Evolutionary conservation across 2,329 filamentous ascomycete species (phyloP), one percentile per base, ranked within the genome.

Genomic region (Ceratocystis destructans): DNA sequence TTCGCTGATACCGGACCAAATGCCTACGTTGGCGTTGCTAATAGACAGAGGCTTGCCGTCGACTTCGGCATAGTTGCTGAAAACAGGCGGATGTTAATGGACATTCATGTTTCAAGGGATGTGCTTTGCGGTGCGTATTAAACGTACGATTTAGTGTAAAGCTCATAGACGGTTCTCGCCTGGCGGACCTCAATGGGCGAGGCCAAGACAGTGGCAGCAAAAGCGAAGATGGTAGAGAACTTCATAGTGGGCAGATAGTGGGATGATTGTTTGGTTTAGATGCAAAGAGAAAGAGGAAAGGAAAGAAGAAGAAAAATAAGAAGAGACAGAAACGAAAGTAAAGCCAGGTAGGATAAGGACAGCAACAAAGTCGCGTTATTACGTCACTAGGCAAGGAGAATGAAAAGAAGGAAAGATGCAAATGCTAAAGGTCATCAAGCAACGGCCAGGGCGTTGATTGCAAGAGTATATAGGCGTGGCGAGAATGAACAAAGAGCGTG

Each of bases 81-180:
- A 37, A 37, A 22, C 12, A 46, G 63, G 12, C 3, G 20, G n/a
- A n/a, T 57, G 61, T 63, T 63, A 63, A 10, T 48, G n/a, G 5
- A 1, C 20, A 48, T 63, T 17, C 61, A 22, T 41, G 31, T 17
- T 41, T 41, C 3, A 45, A 7, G 28, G 17, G 20, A 31, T 48
- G n/a, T 5, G 8, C 20, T 33, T 20, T 50, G 8, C 37, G 31
- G 20, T 63, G 3, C 4, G 5, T 8, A 12, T 10, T 22, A n/a
- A n/a, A 57, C 65, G 17, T 67, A 67, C 65, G 61, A 64, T 17
- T 57, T 63, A 41, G 53, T 59, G 48, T 57, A 64, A 8, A 67
- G 61, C 41, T 64, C 31, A 41, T 57, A 67, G 50, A 61, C 37
- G 61, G 25, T 41, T 8, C 20, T 28, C 31, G 37, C 10, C 10